Conservation (phyloP, 345 rosid genomes). For the Aquilaria malaccensis region DNA sequence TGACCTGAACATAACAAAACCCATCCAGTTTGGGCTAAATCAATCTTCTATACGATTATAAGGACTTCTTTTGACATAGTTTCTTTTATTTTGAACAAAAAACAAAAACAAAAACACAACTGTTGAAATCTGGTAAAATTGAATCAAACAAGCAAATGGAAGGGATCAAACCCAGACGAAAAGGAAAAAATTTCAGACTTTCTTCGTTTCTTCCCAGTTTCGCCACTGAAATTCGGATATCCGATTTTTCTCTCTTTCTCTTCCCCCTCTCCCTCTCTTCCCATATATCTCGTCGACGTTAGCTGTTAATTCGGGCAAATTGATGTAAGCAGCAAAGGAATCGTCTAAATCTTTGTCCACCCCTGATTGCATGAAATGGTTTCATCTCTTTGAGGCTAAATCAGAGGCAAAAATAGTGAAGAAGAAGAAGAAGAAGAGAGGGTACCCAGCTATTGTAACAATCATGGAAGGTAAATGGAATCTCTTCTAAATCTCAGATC, state of each 20-base stretch:
- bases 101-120: conserved; percentile 7
- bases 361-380: conserved; percentile 16
- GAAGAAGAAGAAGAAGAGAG: background rate
- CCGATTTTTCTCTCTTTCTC: background rate
- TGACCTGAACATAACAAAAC: no score
- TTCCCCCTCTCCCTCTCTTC: background rate
- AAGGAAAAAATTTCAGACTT: background rate
- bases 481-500: conserved; percentile 12
- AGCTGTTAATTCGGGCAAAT: conserved; percentile 5
- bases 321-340: background rate
- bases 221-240: background rate
- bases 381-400: conserved; percentile 17
- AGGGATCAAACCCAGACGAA: conserved; percentile 1
- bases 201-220: background rate
- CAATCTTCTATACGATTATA: no score
- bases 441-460: background rate
- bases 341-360: conserved; percentile 3
- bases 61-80: no score
- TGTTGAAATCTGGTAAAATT: conserved; percentile 3
- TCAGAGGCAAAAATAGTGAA: conserved; percentile 7
- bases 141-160: conserved; percentile 7
- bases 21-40: no score
- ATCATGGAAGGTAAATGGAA: conserved; percentile 30
- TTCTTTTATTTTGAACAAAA: background rate
- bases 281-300: background rate